These are phyloP conservation scores for Thalia dealbata DNA, from an alignment of 176 grass and related monocot species.

Conservation along the genomic window DNA sequence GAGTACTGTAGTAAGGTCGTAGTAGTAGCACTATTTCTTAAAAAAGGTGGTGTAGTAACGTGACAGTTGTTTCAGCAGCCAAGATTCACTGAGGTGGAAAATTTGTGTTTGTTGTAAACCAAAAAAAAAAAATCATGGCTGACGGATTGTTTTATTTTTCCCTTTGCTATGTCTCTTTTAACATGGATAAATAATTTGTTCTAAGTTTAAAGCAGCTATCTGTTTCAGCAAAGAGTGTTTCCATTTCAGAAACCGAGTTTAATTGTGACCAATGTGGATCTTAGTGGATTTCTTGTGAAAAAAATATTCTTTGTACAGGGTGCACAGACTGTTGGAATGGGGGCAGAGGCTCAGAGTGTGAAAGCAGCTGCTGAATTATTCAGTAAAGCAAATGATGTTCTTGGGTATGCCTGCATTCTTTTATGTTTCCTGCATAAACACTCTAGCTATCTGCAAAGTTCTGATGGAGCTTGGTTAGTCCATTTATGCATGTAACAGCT, in stretches of 20 bases:
- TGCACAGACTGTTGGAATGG: conserved; percentile 92
- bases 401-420: conserved; percentile 42
- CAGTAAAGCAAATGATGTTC: conserved; percentile 76
- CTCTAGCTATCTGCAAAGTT: background rate
- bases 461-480: background rate
- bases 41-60: background rate
- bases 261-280: background rate
- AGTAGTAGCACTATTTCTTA: background rate
- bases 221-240: too few species aligned
- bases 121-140: background rate
- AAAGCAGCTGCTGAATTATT: conserved; percentile 65
- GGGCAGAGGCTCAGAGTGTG: conserved; percentile 56
- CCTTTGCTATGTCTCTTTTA: background rate
- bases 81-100: too few species aligned
- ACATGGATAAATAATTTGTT: background rate
- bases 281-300: background rate
- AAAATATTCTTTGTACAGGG: conserved; percentile 45
- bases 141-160: background rate
- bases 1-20: background rate
- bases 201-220: background rate
- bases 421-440: background rate
- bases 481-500: background rate
- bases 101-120: background rate
- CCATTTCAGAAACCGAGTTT: background rate
- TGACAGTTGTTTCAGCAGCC: background rate